Evolutionary conservation across 2,329 filamentous ascomycete genomes (phyloP), one percentile per base, ranked within the genome.

Genomic region (Cladophialophora yegresii): DNA sequence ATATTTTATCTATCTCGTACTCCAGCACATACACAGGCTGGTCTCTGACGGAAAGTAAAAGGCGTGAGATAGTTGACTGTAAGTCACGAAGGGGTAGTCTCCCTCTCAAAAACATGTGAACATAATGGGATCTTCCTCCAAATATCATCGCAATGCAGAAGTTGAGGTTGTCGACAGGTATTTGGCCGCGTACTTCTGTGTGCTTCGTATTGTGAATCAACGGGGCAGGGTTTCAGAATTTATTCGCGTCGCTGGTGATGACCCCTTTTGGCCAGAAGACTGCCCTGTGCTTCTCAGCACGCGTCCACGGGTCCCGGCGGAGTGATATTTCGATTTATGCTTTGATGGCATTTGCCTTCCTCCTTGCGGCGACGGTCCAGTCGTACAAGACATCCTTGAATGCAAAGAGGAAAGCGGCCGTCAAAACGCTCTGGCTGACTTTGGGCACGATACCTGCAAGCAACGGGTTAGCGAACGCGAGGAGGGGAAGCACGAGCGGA

Each of bases 301-400:
- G n/a, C 16, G 6, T 4, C 16, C 16, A 5, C 5, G 13, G 36
- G 36, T n/a, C 36, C 6, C n/a, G 16, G 16, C 16, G n/a, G 16
- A 20, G 36, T 16, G 36, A 43, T 43, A 43, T 43, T 43, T 50
- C 23, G 9, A 20, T 20, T 47, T 62, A 69, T 23, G 57, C 64
- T 61, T 67, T 67, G 59, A 64, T 28, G 51, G 62, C 60, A 10
- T 62, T 61, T 13, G 65, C 33, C 53, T 54, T 66, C 47, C 62
- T 59, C 28, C 69, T 62, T 22, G 58, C 59, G 22, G 55, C 47
- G 13, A 72, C 58, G 20, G 69, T 72, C 61, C 65, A 55, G 49
- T 92, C 90, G 76, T 98, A 99, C 5, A 99, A 84, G 6, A 92
- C 91, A 75, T 99, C 95, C 83, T 99, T 99, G 82, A 99, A 97